Conservation (phyloP, 208 protist genomes). For the Trypanosoma melophagium region DNA sequence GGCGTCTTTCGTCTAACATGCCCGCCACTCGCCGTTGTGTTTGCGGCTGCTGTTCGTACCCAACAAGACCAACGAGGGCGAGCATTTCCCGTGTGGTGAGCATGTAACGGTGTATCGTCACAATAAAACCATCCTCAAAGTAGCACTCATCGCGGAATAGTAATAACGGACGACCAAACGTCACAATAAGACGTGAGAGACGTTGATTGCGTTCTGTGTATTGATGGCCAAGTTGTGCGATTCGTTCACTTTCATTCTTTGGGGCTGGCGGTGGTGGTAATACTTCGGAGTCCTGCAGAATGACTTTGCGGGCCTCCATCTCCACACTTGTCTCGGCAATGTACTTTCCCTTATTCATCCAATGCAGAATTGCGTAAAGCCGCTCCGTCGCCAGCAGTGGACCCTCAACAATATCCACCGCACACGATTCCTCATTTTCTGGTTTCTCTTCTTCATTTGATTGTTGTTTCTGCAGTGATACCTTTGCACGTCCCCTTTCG, state of each 20-base stretch:
- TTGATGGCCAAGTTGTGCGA: slow-evolving; percentile 58
- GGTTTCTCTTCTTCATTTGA: neutral
- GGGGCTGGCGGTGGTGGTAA: slow-evolving; percentile 53
- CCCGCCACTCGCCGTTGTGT: slow-evolving; percentile 24
- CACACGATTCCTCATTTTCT: slow-evolving; percentile 1
- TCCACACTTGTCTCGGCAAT: slow-evolving; percentile 56
- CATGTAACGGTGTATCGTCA: slow-evolving; percentile 78
- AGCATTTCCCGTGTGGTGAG: slow-evolving; percentile 69
- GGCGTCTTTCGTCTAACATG: slow-evolving; percentile 36
- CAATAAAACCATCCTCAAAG: slow-evolving; percentile 75
- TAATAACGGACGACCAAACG: slow-evolving; percentile 66
- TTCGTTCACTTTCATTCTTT: slow-evolving; percentile 45
- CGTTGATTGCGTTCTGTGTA: slow-evolving; percentile 82
- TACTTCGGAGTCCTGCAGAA: slow-evolving; percentile 79
- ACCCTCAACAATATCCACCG: slow-evolving; percentile 61
- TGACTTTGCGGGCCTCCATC: slow-evolving; percentile 75
- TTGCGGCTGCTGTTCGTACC: slow-evolving; percentile 21
- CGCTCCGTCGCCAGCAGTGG: slow-evolving; percentile 55
- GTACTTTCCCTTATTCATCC: slow-evolving; percentile 41
- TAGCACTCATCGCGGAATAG: slow-evolving; percentile 76
- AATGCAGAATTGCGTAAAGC: slow-evolving; percentile 64
- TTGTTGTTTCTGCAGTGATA: neutral
- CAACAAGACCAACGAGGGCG: slow-evolving; percentile 7
- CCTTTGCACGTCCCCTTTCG: neutral
- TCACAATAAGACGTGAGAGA: slow-evolving; percentile 64